Evolutionary conservation across 1,284 basidiomycete genomes (phyloP).

Genomic region (Heterobasidion annosum): DNA sequence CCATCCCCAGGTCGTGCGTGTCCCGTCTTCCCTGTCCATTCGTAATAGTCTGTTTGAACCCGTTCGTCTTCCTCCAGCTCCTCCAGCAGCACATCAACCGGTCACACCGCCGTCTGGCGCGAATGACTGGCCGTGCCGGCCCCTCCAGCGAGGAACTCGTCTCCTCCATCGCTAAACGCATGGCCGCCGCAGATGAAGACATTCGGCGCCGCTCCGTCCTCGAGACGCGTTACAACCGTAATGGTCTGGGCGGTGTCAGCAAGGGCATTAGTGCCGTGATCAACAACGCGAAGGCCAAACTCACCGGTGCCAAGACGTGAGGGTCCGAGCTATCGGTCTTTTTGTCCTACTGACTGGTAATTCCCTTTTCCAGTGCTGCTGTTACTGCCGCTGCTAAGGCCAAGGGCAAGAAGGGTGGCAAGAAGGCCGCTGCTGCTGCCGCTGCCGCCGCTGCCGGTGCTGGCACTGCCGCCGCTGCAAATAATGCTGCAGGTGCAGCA

Average conservation of each 20-base stretch:
- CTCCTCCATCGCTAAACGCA: constrained; percentile 43
- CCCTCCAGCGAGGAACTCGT: constrained; percentile 42
- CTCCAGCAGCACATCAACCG: constrained; percentile 69
- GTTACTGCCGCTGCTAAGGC: neutral
- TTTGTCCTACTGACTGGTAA: too few relatives aligned
- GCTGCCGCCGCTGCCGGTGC: constrained; percentile 10
- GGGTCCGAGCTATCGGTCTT: neutral
- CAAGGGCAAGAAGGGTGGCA: constrained; percentile 9
- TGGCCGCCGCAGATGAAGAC: constrained; percentile 21
- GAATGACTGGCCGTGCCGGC: constrained; percentile 50
- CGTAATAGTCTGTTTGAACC: neutral
- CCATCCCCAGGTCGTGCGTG: constrained; percentile 58
- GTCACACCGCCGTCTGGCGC: constrained; percentile 53
- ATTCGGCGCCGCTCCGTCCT: neutral
- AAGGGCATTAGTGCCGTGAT: neutral
- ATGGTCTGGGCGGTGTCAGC: constrained; percentile 10
- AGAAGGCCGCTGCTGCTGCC: constrained; percentile 11
- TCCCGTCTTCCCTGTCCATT: constrained; percentile 3
- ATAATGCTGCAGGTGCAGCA: constrained; percentile 3
- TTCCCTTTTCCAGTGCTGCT: neutral
- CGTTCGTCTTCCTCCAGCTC: constrained; percentile 27
- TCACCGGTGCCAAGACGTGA: neutral
- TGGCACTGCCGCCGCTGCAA: constrained; percentile 7
- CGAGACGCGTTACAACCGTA: constrained; percentile 20
- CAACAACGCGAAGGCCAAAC: neutral